Evolutionary conservation across 2,329 filamentous ascomycete species (phyloP).

Genomic region (Apiospora aurea): DNA sequence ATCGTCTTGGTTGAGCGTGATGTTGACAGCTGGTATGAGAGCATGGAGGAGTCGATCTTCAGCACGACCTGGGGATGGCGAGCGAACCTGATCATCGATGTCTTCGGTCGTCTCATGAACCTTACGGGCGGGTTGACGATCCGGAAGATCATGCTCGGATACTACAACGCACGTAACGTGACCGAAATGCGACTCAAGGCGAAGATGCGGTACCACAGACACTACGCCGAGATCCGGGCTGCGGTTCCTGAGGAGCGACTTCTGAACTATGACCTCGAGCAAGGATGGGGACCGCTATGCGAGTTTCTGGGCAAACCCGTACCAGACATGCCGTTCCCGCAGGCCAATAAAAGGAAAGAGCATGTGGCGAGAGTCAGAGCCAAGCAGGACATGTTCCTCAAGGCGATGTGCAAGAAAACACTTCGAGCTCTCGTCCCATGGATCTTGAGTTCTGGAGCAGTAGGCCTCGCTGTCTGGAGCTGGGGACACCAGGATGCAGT

Average conservation of each 20-base stretch:
- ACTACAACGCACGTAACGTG: not conserved
- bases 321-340: constrained; percentile 47
- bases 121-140: constrained; percentile 4
- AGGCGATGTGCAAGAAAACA: constrained; percentile 2
- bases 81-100: not conserved
- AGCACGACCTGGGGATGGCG: constrained; percentile 18
- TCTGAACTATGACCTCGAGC: constrained; percentile 42
- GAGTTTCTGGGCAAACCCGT: constrained; percentile 44
- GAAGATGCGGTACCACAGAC: constrained; percentile 24
- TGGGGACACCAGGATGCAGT: not conserved
- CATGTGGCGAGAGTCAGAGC: constrained; percentile 13
- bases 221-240: constrained; percentile 40
- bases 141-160: constrained; percentile 6
- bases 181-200: not conserved
- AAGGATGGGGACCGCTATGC: constrained; percentile 48
- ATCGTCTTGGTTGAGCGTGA: constrained; percentile 21
- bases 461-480: not conserved
- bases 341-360: constrained; percentile 48
- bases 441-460: not conserved
- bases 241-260: constrained; percentile 41
- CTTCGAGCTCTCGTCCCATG: not conserved
- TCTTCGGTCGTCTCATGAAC: constrained; percentile 8
- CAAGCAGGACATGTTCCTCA: constrained; percentile 14
- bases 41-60: constrained; percentile 5
- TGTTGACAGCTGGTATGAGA: constrained; percentile 1